These are phyloP conservation scores for Ophiosphaerella korrae DNA, from an alignment of 2,329 filamentous ascomycete species.

Conservation along the genomic window DNA sequence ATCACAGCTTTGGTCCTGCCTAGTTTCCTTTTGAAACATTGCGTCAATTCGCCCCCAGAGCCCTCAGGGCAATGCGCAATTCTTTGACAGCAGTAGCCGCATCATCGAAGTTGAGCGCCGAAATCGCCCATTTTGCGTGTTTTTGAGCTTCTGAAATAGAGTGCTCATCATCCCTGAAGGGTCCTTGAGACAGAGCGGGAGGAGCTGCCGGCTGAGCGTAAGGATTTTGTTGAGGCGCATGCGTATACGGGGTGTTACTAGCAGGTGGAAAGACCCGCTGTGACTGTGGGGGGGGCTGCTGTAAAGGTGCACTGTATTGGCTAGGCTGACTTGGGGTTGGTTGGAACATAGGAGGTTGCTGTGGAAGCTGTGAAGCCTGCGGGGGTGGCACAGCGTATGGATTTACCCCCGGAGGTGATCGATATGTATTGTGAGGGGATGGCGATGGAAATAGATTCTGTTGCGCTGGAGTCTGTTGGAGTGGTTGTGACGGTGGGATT, in stretches of 20 bases:
- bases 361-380: conserved; percentile 12
- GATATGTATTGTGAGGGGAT: conserved; percentile 18
- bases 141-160: conserved; percentile 84
- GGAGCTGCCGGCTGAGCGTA: conserved; percentile 25
- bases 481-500: conserved; percentile 37
- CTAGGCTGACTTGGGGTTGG: conserved; percentile 12
- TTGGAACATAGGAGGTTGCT: conserved; percentile 13
- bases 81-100: conserved; percentile 88
- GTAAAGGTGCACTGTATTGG: conserved; percentile 8
- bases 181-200: conserved; percentile 37
- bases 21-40: conserved; percentile 1
- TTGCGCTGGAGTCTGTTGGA: conserved; percentile 23
- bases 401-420: conserved; percentile 7
- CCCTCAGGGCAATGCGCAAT: conserved; percentile 72
- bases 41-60: conserved; percentile 66
- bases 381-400: conserved; percentile 13
- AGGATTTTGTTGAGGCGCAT: conserved; percentile 21
- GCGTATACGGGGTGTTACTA: conserved; percentile 13
- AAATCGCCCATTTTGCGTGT: conserved; percentile 96
- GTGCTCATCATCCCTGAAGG: conserved; percentile 67
- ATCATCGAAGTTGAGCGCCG: conserved; percentile 95
- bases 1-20: background rate
- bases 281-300: conserved; percentile 5
- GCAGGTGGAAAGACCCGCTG: conserved; percentile 10
- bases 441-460: conserved; percentile 31